Conservation (phyloP, 169 alveolate genomes). For the Amoebophrya sp. region DNA sequence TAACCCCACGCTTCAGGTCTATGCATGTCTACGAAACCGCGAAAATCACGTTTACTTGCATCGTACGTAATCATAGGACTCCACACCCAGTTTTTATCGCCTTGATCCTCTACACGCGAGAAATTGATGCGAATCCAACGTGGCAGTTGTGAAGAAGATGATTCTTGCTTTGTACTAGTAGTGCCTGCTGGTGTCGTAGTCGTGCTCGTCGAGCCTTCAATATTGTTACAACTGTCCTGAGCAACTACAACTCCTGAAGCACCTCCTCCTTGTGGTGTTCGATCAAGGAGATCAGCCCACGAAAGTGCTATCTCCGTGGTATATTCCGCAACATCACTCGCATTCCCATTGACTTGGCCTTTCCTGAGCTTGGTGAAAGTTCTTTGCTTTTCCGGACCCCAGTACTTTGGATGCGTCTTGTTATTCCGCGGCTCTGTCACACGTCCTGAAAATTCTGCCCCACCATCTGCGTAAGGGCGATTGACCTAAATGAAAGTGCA, state of each 20-base stretch:
- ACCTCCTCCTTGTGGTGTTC: too few relatives aligned
- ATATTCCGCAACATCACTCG: too few relatives aligned
- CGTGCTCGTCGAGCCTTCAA: neutral
- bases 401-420: neutral
- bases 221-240: too few relatives aligned
- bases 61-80: neutral
- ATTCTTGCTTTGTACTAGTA: neutral
- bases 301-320: too few relatives aligned
- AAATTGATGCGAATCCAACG: neutral
- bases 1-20: neutral
- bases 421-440: neutral
- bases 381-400: neutral
- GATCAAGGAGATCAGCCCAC: too few relatives aligned
- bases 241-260: too few relatives aligned
- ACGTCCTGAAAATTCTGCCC: neutral
- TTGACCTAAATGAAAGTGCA: too few relatives aligned
- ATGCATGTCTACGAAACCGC: neutral
- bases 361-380: neutral
- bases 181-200: neutral
- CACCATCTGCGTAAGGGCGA: too few relatives aligned
- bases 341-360: neutral
- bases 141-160: neutral
- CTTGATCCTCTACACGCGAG: neutral
- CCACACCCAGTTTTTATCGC: neutral
- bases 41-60: neutral